Evolutionary conservation across 2,329 filamentous ascomycete species (phyloP), one percentile per base, ranked within the genome.

Genomic region (Coleophoma eucalyptorum): DNA sequence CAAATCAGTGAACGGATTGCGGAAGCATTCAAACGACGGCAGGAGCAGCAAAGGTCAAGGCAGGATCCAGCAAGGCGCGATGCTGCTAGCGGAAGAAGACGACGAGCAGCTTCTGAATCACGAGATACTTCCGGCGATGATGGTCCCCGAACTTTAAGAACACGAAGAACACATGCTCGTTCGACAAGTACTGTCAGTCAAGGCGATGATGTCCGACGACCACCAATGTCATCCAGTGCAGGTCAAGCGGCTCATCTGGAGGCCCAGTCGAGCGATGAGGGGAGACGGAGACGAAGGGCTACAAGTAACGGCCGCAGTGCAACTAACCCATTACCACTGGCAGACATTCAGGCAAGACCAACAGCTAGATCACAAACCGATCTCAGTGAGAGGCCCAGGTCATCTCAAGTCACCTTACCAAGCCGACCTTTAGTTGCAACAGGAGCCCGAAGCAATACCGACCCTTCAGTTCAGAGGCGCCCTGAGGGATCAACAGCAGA

Each of bases 1-100:
- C 90, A 95, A 62, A 82, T 97, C 15, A 96, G 89, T 57, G 88
- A 93, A 62, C 84, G 88, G 52, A 96, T 97, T 60, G 92, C 91
- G 2, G 89, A 95, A 62, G 90, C 90, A 2, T 96, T 95, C 63
- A 77, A 89, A 51, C 80, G 89, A 54, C 79, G 90, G 31, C 90
- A 95, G 63, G 80, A 78, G 41, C 26, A 26, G 10, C 83, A 85
- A 54, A 72, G 81, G 52, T 65, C 74, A n/a, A 75, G 79, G 12
- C 70, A 56, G 26, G 75, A 79, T 60, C 61, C 71, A 18, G 66
- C 68, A 11, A 70, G 74, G 59, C 74, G 75, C 53, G 76, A 68
- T 42, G 50, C 57, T 70, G 64, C 53, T n/a, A 42, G 55, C 69
- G 65, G 19, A 64, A 63, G 52, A 19, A n/a, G 45, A 57, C 31